These are phyloP conservation scores for Eimeria tenella DNA, from an alignment of 169 alveolate species.

Conservation along the genomic window DNA sequence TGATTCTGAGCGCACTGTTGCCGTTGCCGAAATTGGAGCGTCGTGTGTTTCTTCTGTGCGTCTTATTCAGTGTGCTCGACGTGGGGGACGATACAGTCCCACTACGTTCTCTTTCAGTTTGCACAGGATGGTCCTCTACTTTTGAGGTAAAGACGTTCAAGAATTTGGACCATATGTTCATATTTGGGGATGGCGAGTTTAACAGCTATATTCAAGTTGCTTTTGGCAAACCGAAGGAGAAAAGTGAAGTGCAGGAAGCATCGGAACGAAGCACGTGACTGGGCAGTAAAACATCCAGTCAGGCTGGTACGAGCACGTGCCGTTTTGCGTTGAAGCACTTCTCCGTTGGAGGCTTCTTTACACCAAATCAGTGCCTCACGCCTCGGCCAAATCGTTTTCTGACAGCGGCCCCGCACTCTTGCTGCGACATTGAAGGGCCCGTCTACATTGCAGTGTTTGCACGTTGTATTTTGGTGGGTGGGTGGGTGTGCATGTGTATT, in stretches of 20 bases:
- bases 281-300: background rate
- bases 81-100: slow-evolving; percentile 80
- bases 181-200: slow-evolving; percentile 70
- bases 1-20: background rate
- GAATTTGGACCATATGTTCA: slow-evolving; percentile 77
- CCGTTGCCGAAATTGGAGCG: background rate
- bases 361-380: no score
- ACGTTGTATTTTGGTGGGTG: background rate
- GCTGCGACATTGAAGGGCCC: no score
- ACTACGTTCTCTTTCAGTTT: slow-evolving; percentile 60
- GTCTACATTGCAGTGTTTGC: no score
- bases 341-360: no score
- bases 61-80: slow-evolving; percentile 44
- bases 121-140: slow-evolving; percentile 77
- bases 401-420: no score
- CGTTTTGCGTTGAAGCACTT: background rate
- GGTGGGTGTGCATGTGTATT: background rate
- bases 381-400: no score
- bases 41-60: no score
- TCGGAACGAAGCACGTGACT: no score
- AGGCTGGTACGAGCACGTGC: background rate
- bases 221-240: slow-evolving; percentile 18
- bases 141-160: slow-evolving; percentile 24
- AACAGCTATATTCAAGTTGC: slow-evolving; percentile 17
- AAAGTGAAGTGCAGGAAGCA: background rate